Evolutionary conservation across 2,329 filamentous ascomycete genomes (phyloP).

Genomic region (Colletotrichum orbiculare): DNA sequence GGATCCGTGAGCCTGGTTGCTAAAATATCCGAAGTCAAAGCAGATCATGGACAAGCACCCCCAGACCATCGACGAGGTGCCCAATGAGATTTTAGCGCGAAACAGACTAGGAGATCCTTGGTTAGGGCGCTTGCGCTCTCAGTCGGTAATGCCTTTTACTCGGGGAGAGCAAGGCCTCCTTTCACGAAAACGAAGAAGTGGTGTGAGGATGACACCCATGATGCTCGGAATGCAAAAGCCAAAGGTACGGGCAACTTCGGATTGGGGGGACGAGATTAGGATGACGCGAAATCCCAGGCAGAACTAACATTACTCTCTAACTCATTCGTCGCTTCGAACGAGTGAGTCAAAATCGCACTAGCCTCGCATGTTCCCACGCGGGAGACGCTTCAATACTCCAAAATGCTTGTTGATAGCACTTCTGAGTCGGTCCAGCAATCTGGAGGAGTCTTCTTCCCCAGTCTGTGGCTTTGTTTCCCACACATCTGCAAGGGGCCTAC

Average conservation of each 20-base stretch:
- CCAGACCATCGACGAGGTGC: not conserved
- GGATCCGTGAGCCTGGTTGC: slow-evolving; percentile 7
- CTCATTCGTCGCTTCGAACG: not conserved
- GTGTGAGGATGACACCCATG: not conserved
- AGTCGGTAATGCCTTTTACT: not conserved
- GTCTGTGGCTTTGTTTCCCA: no score
- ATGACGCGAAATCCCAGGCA: slow-evolving; percentile 23
- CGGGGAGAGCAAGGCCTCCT: no score
- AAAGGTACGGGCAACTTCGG: slow-evolving; percentile 3
- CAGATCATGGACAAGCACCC: not conserved
- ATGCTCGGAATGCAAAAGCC: not conserved
- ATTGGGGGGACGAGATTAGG: slow-evolving; percentile 8
- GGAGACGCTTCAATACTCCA: not conserved
- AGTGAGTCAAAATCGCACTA: slow-evolving; percentile 3
- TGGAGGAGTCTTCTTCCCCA: not conserved
- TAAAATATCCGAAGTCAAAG: slow-evolving; percentile 13
- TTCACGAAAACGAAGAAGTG: not conserved
- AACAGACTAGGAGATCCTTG: slow-evolving; percentile 5
- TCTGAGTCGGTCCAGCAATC: not conserved
- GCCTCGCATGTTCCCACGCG: not conserved
- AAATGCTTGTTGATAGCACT: not conserved
- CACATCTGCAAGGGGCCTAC: not conserved
- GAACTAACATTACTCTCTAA: not conserved
- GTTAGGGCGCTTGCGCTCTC: slow-evolving; percentile 1
- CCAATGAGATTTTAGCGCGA: slow-evolving; percentile 1